A percentile compares a stretch with the other conserved stretches of the same genome.
phyloP scores from a whole-genome alignment of 73 alveolate genomes.

The Stentor roeselii region DNA sequence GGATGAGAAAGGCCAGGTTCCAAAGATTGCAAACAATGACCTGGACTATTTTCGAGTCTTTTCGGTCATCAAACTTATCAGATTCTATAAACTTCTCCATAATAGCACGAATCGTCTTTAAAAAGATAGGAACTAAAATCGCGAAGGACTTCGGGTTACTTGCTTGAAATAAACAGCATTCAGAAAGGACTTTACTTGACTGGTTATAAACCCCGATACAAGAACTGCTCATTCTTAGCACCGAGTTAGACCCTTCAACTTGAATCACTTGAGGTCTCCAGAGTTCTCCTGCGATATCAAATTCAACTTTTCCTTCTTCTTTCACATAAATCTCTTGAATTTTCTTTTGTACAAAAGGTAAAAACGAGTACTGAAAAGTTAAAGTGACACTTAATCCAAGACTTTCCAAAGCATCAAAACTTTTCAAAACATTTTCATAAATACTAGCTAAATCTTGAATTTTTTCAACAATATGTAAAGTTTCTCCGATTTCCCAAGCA shows the following conservation, averaged over 20 bases:
- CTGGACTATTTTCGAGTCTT: constrained; percentile 18
- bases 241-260: not conserved
- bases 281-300: not conserved
- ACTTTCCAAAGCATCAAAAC: not conserved
- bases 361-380: not conserved
- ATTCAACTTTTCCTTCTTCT: constrained; percentile 4
- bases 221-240: not conserved
- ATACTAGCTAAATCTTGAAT: constrained; percentile 1
- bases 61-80: constrained; percentile 19
- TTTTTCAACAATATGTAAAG: not conserved
- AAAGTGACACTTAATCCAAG: not conserved
- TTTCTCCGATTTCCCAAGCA: constrained; percentile 24
- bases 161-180: not conserved
- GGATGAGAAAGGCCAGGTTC: not conserved
- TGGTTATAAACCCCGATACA: not conserved
- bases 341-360: constrained; percentile 5
- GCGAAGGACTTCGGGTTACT: not conserved
- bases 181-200: not conserved
- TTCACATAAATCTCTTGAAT: constrained; percentile 21
- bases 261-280: constrained; percentile 22
- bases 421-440: not conserved
- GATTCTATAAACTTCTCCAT: not conserved
- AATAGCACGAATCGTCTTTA: constrained; percentile 1
- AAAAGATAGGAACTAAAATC: not conserved
- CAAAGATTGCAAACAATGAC: constrained; percentile 13